phyloP scores from a whole-genome alignment of 2,329 filamentous ascomycete genomes.

The Xylogone sp. region DNA sequence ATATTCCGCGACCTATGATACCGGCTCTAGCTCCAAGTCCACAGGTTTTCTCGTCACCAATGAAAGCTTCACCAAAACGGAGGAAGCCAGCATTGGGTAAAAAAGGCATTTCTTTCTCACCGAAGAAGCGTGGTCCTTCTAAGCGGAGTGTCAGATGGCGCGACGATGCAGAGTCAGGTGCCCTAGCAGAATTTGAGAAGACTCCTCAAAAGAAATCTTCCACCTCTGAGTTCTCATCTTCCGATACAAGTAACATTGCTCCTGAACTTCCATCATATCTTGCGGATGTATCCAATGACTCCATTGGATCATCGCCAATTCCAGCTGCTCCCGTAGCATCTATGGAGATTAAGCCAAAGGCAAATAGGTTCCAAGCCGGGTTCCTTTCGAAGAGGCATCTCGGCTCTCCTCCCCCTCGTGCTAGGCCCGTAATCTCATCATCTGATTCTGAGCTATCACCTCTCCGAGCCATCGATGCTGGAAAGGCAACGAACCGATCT shows the following conservation, averaged over 20 bases:
- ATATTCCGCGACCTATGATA: slow-evolving; percentile 31
- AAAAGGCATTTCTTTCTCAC: slow-evolving; percentile 79
- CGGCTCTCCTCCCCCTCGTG: slow-evolving; percentile 61
- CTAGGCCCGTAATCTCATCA: slow-evolving; percentile 56
- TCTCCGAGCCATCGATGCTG: slow-evolving; percentile 47
- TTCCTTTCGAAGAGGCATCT: slow-evolving; percentile 68
- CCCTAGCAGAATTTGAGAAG: slow-evolving; percentile 85
- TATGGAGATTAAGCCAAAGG: slow-evolving; percentile 59
- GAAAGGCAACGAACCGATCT: slow-evolving; percentile 43
- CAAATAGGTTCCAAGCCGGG: slow-evolving; percentile 80
- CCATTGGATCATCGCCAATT: slow-evolving; percentile 45
- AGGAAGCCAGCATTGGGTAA: slow-evolving; percentile 60
- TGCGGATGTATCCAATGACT: slow-evolving; percentile 31
- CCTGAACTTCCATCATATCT: slow-evolving; percentile 52
- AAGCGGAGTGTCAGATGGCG: slow-evolving; percentile 88
- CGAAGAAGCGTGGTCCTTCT: slow-evolving; percentile 67
- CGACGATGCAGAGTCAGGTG: slow-evolving; percentile 83
- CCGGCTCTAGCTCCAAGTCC: slow-evolving; percentile 24
- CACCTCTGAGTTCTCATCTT: slow-evolving; percentile 51
- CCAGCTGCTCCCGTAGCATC: slow-evolving; percentile 54
- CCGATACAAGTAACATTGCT: slow-evolving; percentile 35
- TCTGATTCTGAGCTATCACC: slow-evolving; percentile 51
- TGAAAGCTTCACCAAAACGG: slow-evolving; percentile 76
- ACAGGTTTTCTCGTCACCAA: slow-evolving; percentile 53
- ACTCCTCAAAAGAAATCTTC: slow-evolving; percentile 70